Percentiles rank a stretch among this genome's conserved stretches.
These are phyloP conservation scores for Anthoceros angustus DNA, from an alignment of 225 moss, liverwort and hornwort genomes.

Conservation along the genomic window DNA sequence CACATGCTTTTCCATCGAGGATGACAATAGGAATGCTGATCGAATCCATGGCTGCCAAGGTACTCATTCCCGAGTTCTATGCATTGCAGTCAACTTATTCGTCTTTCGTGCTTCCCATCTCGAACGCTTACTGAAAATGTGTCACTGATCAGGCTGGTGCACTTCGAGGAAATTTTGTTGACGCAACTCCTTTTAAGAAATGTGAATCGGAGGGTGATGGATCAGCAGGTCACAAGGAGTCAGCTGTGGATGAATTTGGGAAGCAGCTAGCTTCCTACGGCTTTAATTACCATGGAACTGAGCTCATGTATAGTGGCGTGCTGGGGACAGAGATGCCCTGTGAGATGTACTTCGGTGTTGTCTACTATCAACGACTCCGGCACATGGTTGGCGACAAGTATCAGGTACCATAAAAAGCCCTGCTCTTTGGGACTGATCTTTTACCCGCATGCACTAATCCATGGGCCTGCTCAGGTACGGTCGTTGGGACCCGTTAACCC, in stretches of 20 bases:
- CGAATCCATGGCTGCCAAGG: slow-evolving; percentile 97
- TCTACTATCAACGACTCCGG: slow-evolving; percentile 84
- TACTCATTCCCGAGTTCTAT: slow-evolving; percentile 8
- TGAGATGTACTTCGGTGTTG: slow-evolving; percentile 86
- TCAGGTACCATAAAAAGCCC: slow-evolving; percentile 34
- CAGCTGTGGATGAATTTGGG: slow-evolving; percentile 51
- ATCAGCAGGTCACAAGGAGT: slow-evolving; percentile 35
- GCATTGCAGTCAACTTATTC: not conserved
- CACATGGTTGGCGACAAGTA: slow-evolving; percentile 99
- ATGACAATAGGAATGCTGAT: slow-evolving; percentile 99
- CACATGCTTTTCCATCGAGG: slow-evolving; percentile 95
- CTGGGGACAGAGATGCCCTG: slow-evolving; percentile 75
- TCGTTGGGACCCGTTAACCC: slow-evolving; percentile 90
- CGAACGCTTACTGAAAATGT: not conserved
- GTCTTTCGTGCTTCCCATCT: not conserved
- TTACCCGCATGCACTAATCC: not conserved
- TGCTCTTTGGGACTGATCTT: not conserved
- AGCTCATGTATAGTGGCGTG: slow-evolving; percentile 93
- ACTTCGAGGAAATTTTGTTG: slow-evolving; percentile 57
- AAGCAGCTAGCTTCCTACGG: slow-evolving; percentile 65
- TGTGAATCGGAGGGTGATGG: slow-evolving; percentile 19
- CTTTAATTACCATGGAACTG: slow-evolving; percentile 83
- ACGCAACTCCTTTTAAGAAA: slow-evolving; percentile 90
- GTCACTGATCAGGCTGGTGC: slow-evolving; percentile 42
- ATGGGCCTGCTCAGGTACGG: slow-evolving; percentile 37